Percentiles rank a stretch among this genome's conserved stretches.
Conservation (phyloP, 177 flowering plant genomes). For the Vitis hybrid region DNA sequence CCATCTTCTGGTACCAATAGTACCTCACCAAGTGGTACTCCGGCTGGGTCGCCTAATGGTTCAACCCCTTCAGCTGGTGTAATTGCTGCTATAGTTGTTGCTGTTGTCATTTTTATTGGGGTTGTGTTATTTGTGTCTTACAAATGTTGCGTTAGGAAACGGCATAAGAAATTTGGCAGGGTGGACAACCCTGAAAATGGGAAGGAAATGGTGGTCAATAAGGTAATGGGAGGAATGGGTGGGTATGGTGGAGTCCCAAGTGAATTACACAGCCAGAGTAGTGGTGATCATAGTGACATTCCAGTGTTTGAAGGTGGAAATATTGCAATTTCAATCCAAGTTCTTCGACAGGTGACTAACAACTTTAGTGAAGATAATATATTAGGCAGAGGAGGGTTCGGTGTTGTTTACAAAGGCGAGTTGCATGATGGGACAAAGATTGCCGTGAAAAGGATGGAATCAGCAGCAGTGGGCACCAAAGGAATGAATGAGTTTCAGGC, state of each 20-base stretch:
- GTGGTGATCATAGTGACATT: constrained; percentile 52
- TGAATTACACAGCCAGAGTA: constrained; percentile 66
- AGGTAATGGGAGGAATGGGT: constrained; percentile 19
- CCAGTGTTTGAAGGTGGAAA: constrained; percentile 64
- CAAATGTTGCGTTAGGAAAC: constrained; percentile 35
- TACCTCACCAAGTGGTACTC: constrained; percentile 9
- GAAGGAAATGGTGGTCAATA: constrained; percentile 29
- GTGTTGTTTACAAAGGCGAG: constrained; percentile 81
- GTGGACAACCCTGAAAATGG: constrained; percentile 36
- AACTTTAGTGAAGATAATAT: constrained; percentile 68
- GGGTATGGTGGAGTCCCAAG: constrained; percentile 42
- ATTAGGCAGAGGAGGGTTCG: constrained; percentile 91
- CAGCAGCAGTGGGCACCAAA: constrained; percentile 55
- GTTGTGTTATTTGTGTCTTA: constrained; percentile 41
- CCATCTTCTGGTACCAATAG: constrained; percentile 4
- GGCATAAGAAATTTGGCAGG: constrained; percentile 36
- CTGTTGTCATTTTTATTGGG: constrained; percentile 34
- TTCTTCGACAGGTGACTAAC: constrained; percentile 70
- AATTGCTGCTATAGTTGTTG: constrained; percentile 36
- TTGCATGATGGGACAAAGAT: constrained; percentile 80
- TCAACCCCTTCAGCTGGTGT: constrained; percentile 26
- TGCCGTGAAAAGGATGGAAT: constrained; percentile 93
- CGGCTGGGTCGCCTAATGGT: constrained; percentile 6
- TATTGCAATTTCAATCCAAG: constrained; percentile 65
- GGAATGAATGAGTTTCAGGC: constrained; percentile 85